Conservation (phyloP, 2,329 filamentous ascomycete species). For the Colletotrichum chlorophyti region DNA sequence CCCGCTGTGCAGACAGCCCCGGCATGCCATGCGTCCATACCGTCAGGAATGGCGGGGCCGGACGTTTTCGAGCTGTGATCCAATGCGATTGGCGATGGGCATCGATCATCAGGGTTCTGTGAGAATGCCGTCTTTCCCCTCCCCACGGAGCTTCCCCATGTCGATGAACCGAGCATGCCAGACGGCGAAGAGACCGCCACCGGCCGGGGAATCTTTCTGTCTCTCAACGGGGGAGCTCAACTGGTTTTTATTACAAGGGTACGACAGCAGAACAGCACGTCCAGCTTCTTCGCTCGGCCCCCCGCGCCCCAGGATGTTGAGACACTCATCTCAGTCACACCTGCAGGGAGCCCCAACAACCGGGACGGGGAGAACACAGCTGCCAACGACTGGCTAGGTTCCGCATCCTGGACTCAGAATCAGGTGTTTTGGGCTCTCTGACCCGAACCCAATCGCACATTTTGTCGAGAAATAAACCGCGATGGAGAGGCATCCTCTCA, state of each 20-base stretch:
- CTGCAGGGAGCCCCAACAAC: slow-evolving; percentile 22
- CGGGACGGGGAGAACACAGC: too few species aligned
- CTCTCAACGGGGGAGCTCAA: slow-evolving; percentile 4
- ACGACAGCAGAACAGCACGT: neutral
- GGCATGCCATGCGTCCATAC: slow-evolving; percentile 7
- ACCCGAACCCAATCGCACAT: neutral
- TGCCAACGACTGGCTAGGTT: neutral
- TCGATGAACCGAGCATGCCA: neutral
- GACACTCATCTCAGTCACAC: slow-evolving; percentile 18
- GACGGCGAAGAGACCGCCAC: too few species aligned
- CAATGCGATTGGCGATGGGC: too few species aligned
- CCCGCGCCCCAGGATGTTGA: slow-evolving; percentile 9
- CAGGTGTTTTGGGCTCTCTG: neutral
- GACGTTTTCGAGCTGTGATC: neutral
- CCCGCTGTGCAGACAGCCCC: neutral
- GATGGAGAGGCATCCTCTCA: too few species aligned
- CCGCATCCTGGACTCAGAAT: neutral
- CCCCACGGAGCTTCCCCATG: slow-evolving; percentile 8
- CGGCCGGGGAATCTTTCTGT: neutral
- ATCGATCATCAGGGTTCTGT: too few species aligned
- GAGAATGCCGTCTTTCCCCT: neutral
- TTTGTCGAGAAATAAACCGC: too few species aligned
- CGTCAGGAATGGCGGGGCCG: slow-evolving; percentile 19
- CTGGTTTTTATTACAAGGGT: neutral
- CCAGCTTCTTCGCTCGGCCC: neutral